Evolutionary conservation across 2,329 filamentous ascomycete species (phyloP).

Genomic region (Mariannaea elegans): DNA sequence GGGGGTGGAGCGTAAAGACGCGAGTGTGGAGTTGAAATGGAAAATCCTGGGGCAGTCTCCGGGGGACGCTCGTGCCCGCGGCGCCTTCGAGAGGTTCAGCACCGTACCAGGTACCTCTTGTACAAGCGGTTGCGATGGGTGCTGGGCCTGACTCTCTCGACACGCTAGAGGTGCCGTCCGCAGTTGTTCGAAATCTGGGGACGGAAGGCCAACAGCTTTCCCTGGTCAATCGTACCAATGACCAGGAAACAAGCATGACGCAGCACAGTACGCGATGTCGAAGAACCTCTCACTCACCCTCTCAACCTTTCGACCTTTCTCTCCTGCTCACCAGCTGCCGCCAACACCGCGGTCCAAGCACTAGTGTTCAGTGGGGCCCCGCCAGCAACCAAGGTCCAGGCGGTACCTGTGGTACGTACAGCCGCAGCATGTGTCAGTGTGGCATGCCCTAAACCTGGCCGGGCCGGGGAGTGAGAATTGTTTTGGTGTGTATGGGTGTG

Average conservation of each 20-base stretch:
- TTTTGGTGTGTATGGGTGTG: background rate
- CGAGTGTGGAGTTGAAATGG: slow-evolving; percentile 40
- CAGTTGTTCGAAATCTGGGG: slow-evolving; percentile 12
- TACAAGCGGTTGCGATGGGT: slow-evolving; percentile 6
- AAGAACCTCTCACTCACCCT: background rate
- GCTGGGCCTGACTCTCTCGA: background rate
- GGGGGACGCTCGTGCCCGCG: slow-evolving; percentile 32
- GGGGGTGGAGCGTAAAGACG: slow-evolving; percentile 3
- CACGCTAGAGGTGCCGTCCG: background rate
- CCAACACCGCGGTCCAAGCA: slow-evolving; percentile 9
- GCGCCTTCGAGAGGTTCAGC: too few relatives aligned
- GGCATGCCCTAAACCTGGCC: slow-evolving; percentile 27
- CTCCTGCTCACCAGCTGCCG: background rate
- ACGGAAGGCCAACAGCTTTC: background rate
- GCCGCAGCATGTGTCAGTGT: slow-evolving; percentile 33
- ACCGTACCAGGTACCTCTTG: slow-evolving; percentile 8
- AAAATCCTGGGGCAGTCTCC: slow-evolving; percentile 40
- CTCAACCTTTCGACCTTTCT: background rate
- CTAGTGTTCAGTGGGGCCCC: slow-evolving; percentile 17
- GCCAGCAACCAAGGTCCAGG: slow-evolving; percentile 11
- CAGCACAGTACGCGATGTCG: background rate
- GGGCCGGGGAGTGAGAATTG: slow-evolving; percentile 19
- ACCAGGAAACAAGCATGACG: background rate
- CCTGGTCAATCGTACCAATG: background rate
- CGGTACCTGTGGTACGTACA: slow-evolving; percentile 41